Evolutionary conservation across 1,139 yeast genomes (phyloP), one percentile per base, ranked within the genome.

Genomic region (Zhuliangozyma parablackwelliae): DNA sequence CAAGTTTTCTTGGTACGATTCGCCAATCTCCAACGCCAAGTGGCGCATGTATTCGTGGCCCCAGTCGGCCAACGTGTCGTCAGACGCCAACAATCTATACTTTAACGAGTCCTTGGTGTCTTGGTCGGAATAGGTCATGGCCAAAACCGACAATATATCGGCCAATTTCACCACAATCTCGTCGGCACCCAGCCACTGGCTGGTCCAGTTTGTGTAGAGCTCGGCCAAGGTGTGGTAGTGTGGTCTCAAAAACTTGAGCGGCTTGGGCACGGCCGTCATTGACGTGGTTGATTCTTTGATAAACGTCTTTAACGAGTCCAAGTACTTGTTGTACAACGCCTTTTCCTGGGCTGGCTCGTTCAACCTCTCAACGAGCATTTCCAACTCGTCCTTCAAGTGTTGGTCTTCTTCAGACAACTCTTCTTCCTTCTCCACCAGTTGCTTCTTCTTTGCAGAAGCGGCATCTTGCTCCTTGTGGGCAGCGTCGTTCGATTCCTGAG

Each of bases 201-300:
- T 31, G 37, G 63, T 63, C 96, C 97, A 89, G 27, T 70, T 65
- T 33, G 78, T 81, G 57, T 84, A 86, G 30, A 85, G 63, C 37
- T 69, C 75, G 32, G 79, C 76, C 53, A 92, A 70, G 25, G 72
- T 57, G 13, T 83, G 82, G 57, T 82, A 92, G 51, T 81, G 88
- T 11, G 97, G 96, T 53, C 96, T 80, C 49, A 94, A 73, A 58
- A 94, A 94, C 67, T 94, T 94, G 64, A 92, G 76, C 10, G 99
- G 98, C 60, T 92, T 94, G 32, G 99, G 99, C 33, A 94, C 98
- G 1, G 99, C 99, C 2, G 98, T 94, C 97, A 92, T 92, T 7
- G 97, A 89, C 26, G 97, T 87, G 4, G 98, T 92, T 11, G 97
- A 86, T 36, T 95, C 95, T 50, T 88, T 81, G 51, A 92, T 90